phyloP scores from a whole-genome alignment of 805 yeast species.

The Candida ulmi region DNA sequence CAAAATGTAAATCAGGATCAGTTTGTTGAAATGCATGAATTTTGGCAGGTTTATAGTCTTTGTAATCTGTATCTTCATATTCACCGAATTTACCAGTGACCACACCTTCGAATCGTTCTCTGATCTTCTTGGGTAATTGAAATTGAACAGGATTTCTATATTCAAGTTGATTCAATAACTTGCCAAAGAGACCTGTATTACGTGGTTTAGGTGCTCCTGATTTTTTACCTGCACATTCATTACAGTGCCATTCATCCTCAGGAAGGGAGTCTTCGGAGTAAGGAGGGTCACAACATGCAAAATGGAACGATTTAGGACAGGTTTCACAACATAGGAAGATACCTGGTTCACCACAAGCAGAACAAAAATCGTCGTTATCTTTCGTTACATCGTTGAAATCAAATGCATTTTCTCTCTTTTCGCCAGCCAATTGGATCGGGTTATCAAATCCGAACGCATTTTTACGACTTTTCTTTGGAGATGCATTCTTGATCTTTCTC shows the following conservation, averaged over 20 bases:
- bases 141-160: conserved; percentile 62
- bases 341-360: conserved; percentile 88
- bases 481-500: conserved; percentile 22
- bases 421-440: conserved; percentile 25
- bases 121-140: conserved; percentile 59
- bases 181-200: conserved; percentile 40
- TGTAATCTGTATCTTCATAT: conserved; percentile 58
- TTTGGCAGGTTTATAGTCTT: conserved; percentile 37
- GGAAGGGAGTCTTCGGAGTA: conserved; percentile 68
- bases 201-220: conserved; percentile 29
- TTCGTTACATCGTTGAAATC: conserved; percentile 27
- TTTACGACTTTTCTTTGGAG: conserved; percentile 27
- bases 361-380: conserved; percentile 81
- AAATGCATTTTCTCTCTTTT: conserved; percentile 25
- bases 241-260: conserved; percentile 87
- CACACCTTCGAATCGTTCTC: conserved; percentile 72
- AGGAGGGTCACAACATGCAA: conserved; percentile 89
- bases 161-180: conserved; percentile 53
- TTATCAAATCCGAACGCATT: conserved; percentile 41
- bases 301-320: conserved; percentile 90
- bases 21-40: conserved; percentile 43
- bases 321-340: conserved; percentile 88
- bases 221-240: conserved; percentile 54
- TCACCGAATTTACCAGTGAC: conserved; percentile 63
- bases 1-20: conserved; percentile 61